phyloP scores from a whole-genome alignment of 106 monocot species.

The Dactylorhiza incarnata region DNA sequence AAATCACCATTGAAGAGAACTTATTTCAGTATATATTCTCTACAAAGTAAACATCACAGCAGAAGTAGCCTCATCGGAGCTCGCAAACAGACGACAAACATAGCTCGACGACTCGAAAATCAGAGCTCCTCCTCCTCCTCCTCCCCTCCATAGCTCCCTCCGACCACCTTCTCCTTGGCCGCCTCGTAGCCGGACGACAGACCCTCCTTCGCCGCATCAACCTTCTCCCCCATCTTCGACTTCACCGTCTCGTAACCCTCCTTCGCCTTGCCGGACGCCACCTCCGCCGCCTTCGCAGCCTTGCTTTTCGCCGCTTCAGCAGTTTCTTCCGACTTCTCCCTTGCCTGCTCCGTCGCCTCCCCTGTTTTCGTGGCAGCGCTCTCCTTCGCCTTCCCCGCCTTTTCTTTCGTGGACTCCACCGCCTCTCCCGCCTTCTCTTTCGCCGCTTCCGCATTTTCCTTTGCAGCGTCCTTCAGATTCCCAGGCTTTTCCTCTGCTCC shows the following conservation, averaged over 20 bases:
- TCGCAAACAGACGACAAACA: neutral
- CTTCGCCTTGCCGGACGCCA: constrained; percentile 1
- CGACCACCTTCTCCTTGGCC: constrained; percentile 10
- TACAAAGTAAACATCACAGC: neutral
- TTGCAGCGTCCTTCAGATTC: neutral
- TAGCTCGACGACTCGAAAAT: neutral
- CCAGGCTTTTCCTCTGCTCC: neutral
- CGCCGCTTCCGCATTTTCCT: neutral
- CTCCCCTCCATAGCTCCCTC: neutral
- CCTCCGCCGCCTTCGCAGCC: neutral
- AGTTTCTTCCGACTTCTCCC: neutral
- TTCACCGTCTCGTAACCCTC: constrained; percentile 4
- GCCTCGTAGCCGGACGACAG: constrained; percentile 5
- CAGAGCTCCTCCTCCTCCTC: constrained; percentile 14
- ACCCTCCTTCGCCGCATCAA: constrained; percentile 6
- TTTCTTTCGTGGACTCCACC: neutral
- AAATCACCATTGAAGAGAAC: too few species aligned
- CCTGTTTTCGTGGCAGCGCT: neutral
- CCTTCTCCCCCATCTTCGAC: neutral
- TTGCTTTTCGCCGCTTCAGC: neutral
- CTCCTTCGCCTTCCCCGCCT: neutral
- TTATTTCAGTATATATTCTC: neutral
- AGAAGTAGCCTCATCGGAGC: neutral
- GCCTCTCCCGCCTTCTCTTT: neutral
- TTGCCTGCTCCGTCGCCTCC: neutral